Evolutionary conservation across 75 land plant genomes (phyloP).

Genomic region (Larix kaempferi): DNA sequence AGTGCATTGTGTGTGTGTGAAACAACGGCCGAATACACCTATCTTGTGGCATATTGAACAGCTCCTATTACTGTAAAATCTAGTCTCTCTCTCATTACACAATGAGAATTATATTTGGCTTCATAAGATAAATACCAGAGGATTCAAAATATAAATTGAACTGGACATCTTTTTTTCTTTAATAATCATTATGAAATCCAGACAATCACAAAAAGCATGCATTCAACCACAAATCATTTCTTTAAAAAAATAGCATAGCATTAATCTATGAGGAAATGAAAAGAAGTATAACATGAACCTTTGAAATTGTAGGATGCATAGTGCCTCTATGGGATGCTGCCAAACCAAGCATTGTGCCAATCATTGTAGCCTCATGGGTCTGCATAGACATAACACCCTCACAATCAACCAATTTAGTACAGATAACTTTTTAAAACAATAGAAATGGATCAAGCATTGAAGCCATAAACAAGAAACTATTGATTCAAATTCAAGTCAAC

Average conservation of each 20-base stretch:
- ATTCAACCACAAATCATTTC: background rate
- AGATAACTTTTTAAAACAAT: background rate
- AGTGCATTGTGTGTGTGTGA: no score
- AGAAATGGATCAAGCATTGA: background rate
- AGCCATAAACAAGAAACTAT: background rate
- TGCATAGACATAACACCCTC: constrained; percentile 10
- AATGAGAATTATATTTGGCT: no score
- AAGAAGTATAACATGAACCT: constrained; percentile 33
- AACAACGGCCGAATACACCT: no score
- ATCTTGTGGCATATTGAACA: no score
- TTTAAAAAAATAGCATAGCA: background rate
- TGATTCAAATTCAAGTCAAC: background rate
- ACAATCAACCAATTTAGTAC: background rate
- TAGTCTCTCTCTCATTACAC: no score
- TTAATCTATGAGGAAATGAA: background rate
- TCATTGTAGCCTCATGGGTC: constrained; percentile 97
- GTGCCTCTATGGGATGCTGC: constrained; percentile 97
- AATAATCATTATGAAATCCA: no score
- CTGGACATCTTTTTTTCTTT: no score
- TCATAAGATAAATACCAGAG: no score
- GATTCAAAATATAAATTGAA: no score
- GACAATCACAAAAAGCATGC: background rate
- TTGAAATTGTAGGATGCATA: constrained; percentile 88
- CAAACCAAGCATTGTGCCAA: constrained; percentile 90
- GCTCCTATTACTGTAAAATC: no score